Conservation (phyloP, 2,329 filamentous ascomycete species). For the Pyrenophora seminiperda region DNA sequence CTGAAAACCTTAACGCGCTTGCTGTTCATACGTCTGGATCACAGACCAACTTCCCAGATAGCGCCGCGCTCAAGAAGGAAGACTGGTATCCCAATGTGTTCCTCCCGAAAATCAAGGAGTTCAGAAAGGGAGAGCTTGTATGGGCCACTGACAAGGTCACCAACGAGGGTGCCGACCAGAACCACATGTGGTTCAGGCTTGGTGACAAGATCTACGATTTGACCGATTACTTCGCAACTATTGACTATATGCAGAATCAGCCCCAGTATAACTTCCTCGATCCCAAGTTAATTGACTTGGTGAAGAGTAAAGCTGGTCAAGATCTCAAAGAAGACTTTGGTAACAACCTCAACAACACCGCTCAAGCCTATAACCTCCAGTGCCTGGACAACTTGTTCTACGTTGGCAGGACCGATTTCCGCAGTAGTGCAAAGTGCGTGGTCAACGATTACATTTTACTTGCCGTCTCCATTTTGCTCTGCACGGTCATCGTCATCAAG, state of each 20-base stretch:
- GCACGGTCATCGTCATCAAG: conserved; percentile 79
- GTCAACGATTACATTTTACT: conserved; percentile 91
- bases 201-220: conserved; percentile 81
- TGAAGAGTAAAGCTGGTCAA: conserved; percentile 76
- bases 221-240: conserved; percentile 86
- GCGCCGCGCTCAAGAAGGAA: conserved; percentile 61
- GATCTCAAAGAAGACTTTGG: conserved; percentile 75
- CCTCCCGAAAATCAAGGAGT: conserved; percentile 78
- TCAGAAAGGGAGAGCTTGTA: conserved; percentile 86
- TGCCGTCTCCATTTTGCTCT: conserved; percentile 83
- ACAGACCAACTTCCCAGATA: conserved; percentile 58
- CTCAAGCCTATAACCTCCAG: conserved; percentile 71
- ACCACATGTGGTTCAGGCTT: conserved; percentile 80
- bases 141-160: conserved; percentile 65
- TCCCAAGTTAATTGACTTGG: conserved; percentile 65
- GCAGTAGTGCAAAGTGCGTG: conserved; percentile 73
- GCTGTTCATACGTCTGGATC: conserved; percentile 75
- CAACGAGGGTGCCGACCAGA: conserved; percentile 67
- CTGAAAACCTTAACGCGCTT: conserved; percentile 54
- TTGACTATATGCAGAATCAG: conserved; percentile 62
- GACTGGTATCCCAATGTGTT: conserved; percentile 82
- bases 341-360: conserved; percentile 55
- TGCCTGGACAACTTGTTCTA: conserved; percentile 87
- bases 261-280: conserved; percentile 74
- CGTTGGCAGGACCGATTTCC: conserved; percentile 83